These are phyloP conservation scores for Xylaria acuta DNA, from an alignment of 495 filamentous ascomycete species.

Conservation along the genomic window DNA sequence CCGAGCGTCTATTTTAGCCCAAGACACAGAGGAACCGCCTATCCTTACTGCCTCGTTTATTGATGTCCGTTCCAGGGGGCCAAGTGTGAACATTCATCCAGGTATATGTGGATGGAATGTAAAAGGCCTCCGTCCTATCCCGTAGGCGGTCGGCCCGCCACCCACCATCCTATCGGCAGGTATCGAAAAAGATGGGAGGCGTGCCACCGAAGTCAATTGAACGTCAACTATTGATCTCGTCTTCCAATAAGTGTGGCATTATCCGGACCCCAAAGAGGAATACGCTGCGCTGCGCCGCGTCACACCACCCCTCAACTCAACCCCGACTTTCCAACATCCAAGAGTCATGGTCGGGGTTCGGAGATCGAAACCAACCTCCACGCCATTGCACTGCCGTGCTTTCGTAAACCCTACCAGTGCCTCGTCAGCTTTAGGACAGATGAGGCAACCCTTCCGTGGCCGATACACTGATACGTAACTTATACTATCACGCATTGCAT, in stretches of 20 bases:
- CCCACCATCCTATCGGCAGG: neutral
- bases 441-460: neutral
- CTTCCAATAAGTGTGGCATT: neutral
- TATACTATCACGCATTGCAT: neutral
- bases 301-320: constrained; percentile 2
- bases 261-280: neutral
- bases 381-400: neutral
- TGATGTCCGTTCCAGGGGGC: neutral
- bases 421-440: neutral
- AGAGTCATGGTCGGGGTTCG: neutral
- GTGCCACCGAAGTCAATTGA: neutral
- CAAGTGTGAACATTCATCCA: neutral
- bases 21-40: neutral
- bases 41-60: neutral
- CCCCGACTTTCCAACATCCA: neutral
- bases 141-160: neutral
- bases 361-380: neutral
- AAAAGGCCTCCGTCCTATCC: neutral
- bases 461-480: neutral
- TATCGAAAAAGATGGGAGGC: neutral
- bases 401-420: neutral
- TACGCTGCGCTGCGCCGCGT: neutral
- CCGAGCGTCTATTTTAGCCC: neutral
- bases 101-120: neutral
- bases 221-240: neutral